phyloP scores from a whole-genome alignment of 2,329 filamentous ascomycete genomes.

The Xylaria sp. region DNA sequence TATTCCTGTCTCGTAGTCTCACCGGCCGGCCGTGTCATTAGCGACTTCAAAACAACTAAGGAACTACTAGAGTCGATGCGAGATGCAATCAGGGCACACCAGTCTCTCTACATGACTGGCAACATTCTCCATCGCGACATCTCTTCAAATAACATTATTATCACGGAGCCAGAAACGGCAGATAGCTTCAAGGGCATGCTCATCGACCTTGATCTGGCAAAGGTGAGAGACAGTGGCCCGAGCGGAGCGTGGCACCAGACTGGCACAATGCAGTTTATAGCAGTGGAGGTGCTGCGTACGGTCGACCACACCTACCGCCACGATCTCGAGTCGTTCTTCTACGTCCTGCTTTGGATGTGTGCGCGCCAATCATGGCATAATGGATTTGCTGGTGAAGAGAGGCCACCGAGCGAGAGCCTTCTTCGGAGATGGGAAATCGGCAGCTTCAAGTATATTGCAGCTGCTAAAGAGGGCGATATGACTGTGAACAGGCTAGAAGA shows the following conservation, averaged over 20 bases:
- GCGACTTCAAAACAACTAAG: background rate
- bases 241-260: background rate
- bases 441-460: background rate
- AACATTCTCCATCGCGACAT: constrained; percentile 28
- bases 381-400: background rate
- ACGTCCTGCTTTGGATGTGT: constrained; percentile 25
- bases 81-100: constrained; percentile 25
- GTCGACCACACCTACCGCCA: constrained; percentile 25
- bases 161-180: background rate
- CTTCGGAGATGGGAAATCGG: background rate
- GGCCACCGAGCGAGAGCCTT: background rate
- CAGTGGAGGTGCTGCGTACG: constrained; percentile 25
- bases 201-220: constrained; percentile 27
- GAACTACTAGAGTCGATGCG: constrained; percentile 18
- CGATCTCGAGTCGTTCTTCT: constrained; percentile 29
- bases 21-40: background rate
- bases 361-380: constrained; percentile 2
- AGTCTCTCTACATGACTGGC: constrained; percentile 17
- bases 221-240: background rate
- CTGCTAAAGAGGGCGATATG: constrained; percentile 7
- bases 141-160: constrained; percentile 23
- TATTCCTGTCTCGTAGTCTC: constrained; percentile 5
- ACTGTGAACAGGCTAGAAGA: background rate
- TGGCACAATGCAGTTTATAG: constrained; percentile 20
- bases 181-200: constrained; percentile 20